Evolutionary conservation across 2,329 filamentous ascomycete genomes (phyloP).

Genomic region (Triangularia verruculosa): DNA sequence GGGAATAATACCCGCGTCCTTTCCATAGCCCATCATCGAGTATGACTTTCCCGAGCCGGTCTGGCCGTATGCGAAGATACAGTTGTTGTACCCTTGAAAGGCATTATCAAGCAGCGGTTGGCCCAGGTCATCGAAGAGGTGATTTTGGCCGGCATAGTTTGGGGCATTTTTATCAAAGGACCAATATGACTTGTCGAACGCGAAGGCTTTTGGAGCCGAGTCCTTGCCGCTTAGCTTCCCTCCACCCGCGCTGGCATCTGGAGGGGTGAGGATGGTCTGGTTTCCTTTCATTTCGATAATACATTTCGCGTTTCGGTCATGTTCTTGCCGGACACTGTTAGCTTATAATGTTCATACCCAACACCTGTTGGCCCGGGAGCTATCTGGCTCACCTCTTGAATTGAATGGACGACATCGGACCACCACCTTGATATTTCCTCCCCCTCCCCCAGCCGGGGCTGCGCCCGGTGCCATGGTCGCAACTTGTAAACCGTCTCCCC

Average conservation of each 20-base stretch:
- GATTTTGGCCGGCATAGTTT: constrained; percentile 85
- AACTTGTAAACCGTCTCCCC: constrained; percentile 2
- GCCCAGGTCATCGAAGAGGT: constrained; percentile 85
- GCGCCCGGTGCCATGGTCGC: constrained; percentile 57
- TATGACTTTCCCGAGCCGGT: constrained; percentile 98
- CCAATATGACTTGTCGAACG: constrained; percentile 98
- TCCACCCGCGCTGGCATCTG: constrained; percentile 60
- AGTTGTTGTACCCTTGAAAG: constrained; percentile 98
- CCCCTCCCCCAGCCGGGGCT: constrained; percentile 60
- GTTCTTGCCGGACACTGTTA: constrained; percentile 57
- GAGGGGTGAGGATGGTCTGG: constrained; percentile 82
- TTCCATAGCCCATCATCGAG: constrained; percentile 99
- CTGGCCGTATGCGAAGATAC: constrained; percentile 98
- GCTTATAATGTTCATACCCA: not conserved
- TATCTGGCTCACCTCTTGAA: constrained; percentile 65
- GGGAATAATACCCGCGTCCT: constrained; percentile 92
- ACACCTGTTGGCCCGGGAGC: not conserved
- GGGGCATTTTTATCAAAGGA: constrained; percentile 81
- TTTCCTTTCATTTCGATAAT: constrained; percentile 94
- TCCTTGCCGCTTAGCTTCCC: constrained; percentile 55
- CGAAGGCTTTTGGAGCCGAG: constrained; percentile 77
- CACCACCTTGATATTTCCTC: constrained; percentile 99
- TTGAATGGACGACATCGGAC: constrained; percentile 96
- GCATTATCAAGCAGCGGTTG: constrained; percentile 93
- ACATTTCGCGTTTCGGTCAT: constrained; percentile 88